A percentile compares a stretch with the other conserved stretches of the same genome.
These are phyloP conservation scores for Berkeleyomyces rouxiae DNA, from an alignment of 2,329 filamentous ascomycete genomes.

Conservation along the genomic window DNA sequence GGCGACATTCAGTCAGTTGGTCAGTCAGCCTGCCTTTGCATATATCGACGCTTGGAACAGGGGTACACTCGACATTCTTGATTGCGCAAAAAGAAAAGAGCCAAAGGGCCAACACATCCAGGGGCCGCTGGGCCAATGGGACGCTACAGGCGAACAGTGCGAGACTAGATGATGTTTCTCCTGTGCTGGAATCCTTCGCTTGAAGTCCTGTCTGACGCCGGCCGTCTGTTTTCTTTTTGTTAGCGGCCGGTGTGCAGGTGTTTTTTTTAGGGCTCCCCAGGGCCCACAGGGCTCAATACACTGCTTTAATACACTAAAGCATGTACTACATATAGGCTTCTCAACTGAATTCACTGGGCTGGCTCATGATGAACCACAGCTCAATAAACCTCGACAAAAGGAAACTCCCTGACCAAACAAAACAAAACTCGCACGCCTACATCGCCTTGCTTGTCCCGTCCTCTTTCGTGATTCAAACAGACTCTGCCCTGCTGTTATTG, in stretches of 20 bases:
- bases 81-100: not conserved
- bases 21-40: too few relatives aligned
- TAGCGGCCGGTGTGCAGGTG: not conserved
- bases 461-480: not conserved
- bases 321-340: too few relatives aligned
- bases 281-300: too few relatives aligned
- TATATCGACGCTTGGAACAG: too few relatives aligned
- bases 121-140: not conserved
- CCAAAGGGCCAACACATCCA: not conserved
- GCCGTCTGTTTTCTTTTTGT: not conserved
- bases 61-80: too few relatives aligned
- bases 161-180: not conserved
- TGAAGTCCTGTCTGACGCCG: not conserved
- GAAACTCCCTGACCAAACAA: too few relatives aligned
- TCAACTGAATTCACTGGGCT: too few relatives aligned
- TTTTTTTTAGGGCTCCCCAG: not conserved
- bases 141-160: not conserved
- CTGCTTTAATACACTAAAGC: too few relatives aligned
- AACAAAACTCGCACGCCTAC: too few relatives aligned
- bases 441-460: not conserved
- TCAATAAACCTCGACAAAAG: too few relatives aligned
- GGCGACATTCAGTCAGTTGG: not conserved
- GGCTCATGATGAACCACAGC: too few relatives aligned
- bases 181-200: not conserved
- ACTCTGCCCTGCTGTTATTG: not conserved